Base-by-base conservation (phyloP, 1,284 basidiomycete species). In the Laetiporus sulphureus region DNA sequence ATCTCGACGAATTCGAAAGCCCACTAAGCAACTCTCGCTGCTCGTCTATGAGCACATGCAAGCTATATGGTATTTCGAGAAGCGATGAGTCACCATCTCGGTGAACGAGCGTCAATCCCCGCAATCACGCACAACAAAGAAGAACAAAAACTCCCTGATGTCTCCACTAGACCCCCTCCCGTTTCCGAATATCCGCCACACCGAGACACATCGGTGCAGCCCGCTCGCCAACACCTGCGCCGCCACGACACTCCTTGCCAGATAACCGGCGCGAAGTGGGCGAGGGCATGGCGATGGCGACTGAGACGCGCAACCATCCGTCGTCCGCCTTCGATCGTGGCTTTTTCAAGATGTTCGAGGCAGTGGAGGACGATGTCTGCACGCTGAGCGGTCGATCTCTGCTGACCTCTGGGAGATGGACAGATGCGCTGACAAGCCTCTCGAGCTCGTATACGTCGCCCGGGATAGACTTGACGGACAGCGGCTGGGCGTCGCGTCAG, bases 261-360 rank as follows among this genome's bases (percentile, higher is more conserved):
- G n/a, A n/a, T n/a, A n/a, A n/a, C n/a, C n/a, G n/a, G n/a, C n/a
- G 13, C 5, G 11, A 16, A 20, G 16, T 24, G 11, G 33, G 34
- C 10, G 31, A 25, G n/a, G 44, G 44, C 44, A 45, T 45, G 13
- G 39, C 44, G 21, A 45, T 45, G 8, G 44, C 20, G 10, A 45
- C 44, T 5, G 39, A 35, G 7, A 45, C 39, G 15, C 44, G 44
- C 20, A 45, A 21, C 3, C 32, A 23, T 12, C 38, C 29, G 5
- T 40, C 44, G 15, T 41, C 39, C n/a, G 13, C 22, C 8, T 20
- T 19, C 10, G 5, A 21, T 8, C 12, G 16, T 8, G 7, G 18
- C 22, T 10, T 3, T 32, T 33, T 10, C 13, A 18, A 12, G 4
- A 27, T 12, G 10, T n/a, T 21, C 38, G 30, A 40, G 7, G 15